Percentiles rank a stretch among this genome's conserved stretches.
Conservation (phyloP, 805 yeast species). For the Hermanozyma aechmeae region DNA sequence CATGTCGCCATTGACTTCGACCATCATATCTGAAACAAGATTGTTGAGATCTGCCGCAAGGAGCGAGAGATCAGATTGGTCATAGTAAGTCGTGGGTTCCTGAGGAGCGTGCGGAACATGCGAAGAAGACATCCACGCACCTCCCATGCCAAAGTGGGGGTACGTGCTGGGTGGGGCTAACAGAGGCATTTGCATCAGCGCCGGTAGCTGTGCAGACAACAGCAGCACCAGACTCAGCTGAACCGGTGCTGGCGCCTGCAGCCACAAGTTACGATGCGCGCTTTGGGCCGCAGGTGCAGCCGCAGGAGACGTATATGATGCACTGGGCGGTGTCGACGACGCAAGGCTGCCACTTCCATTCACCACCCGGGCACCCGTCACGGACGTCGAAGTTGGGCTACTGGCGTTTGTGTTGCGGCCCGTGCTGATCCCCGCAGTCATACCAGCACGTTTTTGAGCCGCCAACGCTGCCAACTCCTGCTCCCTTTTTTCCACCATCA, state of each 20-base stretch:
- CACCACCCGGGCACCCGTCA: too few relatives aligned
- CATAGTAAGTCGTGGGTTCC: too few relatives aligned
- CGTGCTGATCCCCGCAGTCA: too few relatives aligned
- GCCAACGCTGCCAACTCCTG: too few relatives aligned
- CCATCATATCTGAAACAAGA: conserved; percentile 29
- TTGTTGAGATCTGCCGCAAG: conserved; percentile 32
- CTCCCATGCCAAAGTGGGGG: too few relatives aligned
- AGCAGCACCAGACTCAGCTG: background rate
- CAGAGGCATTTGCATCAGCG: background rate
- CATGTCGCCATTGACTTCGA: conserved; percentile 15
- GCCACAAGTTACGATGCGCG: background rate
- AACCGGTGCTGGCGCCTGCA: background rate
- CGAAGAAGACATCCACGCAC: too few relatives aligned
- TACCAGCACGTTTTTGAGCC: too few relatives aligned
- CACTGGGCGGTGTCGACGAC: background rate
- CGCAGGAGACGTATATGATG: background rate
- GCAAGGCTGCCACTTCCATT: too few relatives aligned
- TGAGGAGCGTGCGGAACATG: too few relatives aligned
- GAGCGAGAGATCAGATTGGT: conserved; percentile 23
- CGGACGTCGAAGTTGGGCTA: too few relatives aligned
- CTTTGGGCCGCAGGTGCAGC: background rate
- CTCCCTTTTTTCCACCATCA: conserved; percentile 1
- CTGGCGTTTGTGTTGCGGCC: too few relatives aligned
- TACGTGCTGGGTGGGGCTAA: background rate
- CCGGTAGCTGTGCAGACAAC: background rate